A percentile compares a stretch with the other conserved stretches of the same genome.
Conservation (phyloP, 2,329 filamentous ascomycete genomes). For the Colletotrichum sp. region DNA sequence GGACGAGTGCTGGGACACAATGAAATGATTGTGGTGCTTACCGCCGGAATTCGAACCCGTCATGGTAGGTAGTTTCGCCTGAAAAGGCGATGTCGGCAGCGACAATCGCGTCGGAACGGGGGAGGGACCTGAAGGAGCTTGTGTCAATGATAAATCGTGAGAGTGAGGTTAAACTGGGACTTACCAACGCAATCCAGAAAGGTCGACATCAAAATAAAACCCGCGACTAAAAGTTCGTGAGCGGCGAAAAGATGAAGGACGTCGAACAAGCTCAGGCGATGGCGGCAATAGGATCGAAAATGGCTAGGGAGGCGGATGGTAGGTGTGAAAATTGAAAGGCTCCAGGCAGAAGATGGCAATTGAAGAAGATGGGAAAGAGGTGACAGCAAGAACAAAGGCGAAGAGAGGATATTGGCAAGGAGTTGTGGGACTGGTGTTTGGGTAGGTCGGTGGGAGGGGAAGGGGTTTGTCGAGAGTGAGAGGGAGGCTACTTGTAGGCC, state of each 20-base stretch:
- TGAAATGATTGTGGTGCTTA: not conserved
- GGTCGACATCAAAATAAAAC: not conserved
- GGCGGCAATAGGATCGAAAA: not conserved
- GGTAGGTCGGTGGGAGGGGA: not conserved
- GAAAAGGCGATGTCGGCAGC: not conserved
- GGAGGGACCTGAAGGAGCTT: not conserved
- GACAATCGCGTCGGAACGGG: not conserved
- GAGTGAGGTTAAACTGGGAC: not conserved
- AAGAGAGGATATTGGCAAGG: not conserved
- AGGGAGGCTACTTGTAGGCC: not conserved
- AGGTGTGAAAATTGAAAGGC: not conserved
- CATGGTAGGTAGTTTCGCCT: not conserved
- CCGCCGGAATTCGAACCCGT: not conserved
- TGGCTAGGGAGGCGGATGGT: not conserved
- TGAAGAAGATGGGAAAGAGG: not conserved
- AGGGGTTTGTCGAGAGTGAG: not conserved
- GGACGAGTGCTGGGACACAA: not conserved
- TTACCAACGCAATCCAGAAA: not conserved
- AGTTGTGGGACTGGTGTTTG: not conserved
- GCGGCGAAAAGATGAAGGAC: not conserved
- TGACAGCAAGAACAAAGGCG: not conserved
- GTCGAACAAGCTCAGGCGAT: not conserved
- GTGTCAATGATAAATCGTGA: not conserved
- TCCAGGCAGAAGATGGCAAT: not conserved
- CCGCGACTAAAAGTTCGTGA: not conserved